These are phyloP conservation scores for Botrytis porri DNA, from an alignment of 2,329 filamentous ascomycete genomes.

Conservation along the genomic window DNA sequence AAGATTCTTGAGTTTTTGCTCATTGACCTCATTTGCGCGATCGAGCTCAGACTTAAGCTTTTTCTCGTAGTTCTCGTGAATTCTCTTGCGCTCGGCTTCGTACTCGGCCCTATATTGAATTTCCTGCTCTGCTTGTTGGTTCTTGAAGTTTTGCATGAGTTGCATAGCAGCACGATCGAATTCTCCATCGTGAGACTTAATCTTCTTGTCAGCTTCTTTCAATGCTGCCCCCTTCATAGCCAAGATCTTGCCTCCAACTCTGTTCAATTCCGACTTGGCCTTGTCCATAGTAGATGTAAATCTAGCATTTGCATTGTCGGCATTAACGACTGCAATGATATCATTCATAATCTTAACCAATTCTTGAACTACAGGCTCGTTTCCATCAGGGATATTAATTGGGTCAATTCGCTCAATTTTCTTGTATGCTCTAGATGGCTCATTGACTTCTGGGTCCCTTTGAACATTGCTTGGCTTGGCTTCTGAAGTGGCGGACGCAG, in stretches of 20 bases:
- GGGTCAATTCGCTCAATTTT: constrained; percentile 70
- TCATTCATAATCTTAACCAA: constrained; percentile 94
- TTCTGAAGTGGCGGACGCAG: constrained; percentile 29
- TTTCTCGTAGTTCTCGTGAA: constrained; percentile 74
- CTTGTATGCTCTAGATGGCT: constrained; percentile 62
- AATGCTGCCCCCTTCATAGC: constrained; percentile 70
- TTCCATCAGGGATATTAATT: constrained; percentile 69
- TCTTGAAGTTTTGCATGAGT: constrained; percentile 83
- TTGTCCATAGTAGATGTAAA: constrained; percentile 77
- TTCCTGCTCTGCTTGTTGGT: constrained; percentile 77
- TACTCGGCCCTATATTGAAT: constrained; percentile 83
- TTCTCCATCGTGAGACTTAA: constrained; percentile 58
- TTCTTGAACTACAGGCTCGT: constrained; percentile 87
- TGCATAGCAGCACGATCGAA: constrained; percentile 87
- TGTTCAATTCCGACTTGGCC: constrained; percentile 78
- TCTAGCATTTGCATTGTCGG: constrained; percentile 73
- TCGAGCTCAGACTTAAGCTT: constrained; percentile 77
- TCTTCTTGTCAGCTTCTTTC: constrained; percentile 67
- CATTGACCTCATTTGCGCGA: constrained; percentile 73
- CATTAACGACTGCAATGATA: constrained; percentile 89
- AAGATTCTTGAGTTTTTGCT: constrained; percentile 79
- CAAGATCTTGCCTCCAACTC: constrained; percentile 75
- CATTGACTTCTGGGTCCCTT: constrained; percentile 60
- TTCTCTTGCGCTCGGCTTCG: constrained; percentile 77
- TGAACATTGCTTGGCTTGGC: constrained; percentile 25